Percentiles rank a stretch among this genome's conserved stretches.
Conservation (phyloP, 768 basidiomycete species). For the Boletus vermiculosoides region DNA sequence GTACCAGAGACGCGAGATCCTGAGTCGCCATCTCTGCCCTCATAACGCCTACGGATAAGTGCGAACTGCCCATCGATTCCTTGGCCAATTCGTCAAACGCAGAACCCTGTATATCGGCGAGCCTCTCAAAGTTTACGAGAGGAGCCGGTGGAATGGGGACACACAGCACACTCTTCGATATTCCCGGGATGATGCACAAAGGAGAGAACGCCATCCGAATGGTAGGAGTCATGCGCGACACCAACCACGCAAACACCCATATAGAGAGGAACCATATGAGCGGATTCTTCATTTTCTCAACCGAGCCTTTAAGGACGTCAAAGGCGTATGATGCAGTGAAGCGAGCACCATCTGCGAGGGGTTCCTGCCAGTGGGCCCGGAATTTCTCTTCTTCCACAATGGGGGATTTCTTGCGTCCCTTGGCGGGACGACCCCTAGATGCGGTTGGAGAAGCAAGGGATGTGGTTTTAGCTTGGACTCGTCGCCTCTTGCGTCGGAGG, state of each 20-base stretch:
- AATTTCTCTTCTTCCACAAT: conserved; percentile 29
- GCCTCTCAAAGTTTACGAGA: conserved; percentile 56
- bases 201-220: conserved; percentile 53
- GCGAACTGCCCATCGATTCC: conserved; percentile 55
- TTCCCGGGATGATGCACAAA: conserved; percentile 59
- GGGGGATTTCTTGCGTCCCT: conserved; percentile 30
- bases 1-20: conserved; percentile 64
- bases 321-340: conserved; percentile 41
- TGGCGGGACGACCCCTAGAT: conserved; percentile 16
- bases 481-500: conserved; percentile 32
- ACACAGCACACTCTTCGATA: conserved; percentile 52
- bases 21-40: conserved; percentile 75
- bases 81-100: conserved; percentile 64
- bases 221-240: conserved; percentile 40
- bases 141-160: conserved; percentile 22
- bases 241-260: conserved; percentile 47
- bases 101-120: conserved; percentile 58
- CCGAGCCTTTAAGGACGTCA: conserved; percentile 46
- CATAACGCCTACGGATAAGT: conserved; percentile 65
- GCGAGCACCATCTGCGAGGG: conserved; percentile 22
- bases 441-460: conserved; percentile 20
- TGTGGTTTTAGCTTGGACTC: conserved; percentile 20
- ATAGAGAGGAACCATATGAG: conserved; percentile 53
- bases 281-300: conserved; percentile 54
- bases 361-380: too few relatives aligned